Base-by-base conservation (phyloP, 768 basidiomycete species). In the Trametes cingulata region DNA sequence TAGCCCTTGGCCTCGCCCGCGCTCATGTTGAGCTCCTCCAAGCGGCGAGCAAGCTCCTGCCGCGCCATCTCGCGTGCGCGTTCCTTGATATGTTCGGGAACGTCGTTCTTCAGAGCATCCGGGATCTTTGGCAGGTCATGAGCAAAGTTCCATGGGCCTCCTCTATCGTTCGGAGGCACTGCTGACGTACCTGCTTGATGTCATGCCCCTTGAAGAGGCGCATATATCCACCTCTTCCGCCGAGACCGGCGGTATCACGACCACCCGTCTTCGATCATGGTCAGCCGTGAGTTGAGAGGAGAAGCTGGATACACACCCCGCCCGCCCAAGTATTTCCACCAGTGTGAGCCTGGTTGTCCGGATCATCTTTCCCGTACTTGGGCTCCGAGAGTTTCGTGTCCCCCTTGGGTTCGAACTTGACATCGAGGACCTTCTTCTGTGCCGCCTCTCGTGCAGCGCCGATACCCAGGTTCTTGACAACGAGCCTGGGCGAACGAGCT, bases 251-350 rank as follows among this genome's bases (percentile, higher is more conserved):
- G 4, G 86, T 87, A 65, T 85, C 84, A 22, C 85, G 75, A 10
- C 86, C 86, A 29, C 86, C 86, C 27, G 82, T 83, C 86, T 88
- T 29, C 1, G 19, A 12, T 13, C 10, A 40, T 14, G 39, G 5
- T 22, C 24, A 47, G 9, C 39, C 17, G 37, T 58, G 25, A 27
- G 60, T 9, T 27, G 15, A 3, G 20, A 29, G 39, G 22, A 9
- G 24, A 12, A 12, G 42, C 69, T 64, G 10, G 10, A 8, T 17
- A 57, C 56, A 14, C 69, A 88, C 86, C 20, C 86, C 86, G 7
- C 86, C 86, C 42, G 85, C 84, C 73, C 77, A 87, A n/a, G 73
- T 83, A 61, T 85, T 85, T 5, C 86, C 86, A 35, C 85, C 86
- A 2, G 73, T 75, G 65, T 88, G 86, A 3, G 69, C 62, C 60